phyloP scores from a whole-genome alignment of 1,284 basidiomycete genomes.

The Ceratobasidium sp. region DNA sequence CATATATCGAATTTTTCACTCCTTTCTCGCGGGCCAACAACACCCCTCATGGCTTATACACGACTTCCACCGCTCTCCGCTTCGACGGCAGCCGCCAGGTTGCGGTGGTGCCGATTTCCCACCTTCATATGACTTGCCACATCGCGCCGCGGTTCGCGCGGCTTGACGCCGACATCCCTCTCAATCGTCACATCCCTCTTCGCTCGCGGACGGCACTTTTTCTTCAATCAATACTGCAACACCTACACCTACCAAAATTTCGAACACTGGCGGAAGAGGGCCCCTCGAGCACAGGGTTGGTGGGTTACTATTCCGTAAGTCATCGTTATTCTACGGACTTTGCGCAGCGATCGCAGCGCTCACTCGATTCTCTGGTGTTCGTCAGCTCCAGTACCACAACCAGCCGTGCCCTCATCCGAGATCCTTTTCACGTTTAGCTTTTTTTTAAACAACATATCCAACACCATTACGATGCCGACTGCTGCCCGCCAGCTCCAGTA shows the following conservation, averaged over 20 bases:
- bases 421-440: conserved; percentile 30
- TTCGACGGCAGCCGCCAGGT: background rate
- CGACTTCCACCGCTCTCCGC: background rate
- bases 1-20: conserved; percentile 32
- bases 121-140: conserved; percentile 23
- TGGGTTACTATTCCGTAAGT: background rate
- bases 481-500: conserved; percentile 42
- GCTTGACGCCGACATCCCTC: background rate
- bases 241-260: conserved; percentile 2
- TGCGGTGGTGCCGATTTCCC: conserved; percentile 12
- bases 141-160: conserved; percentile 10
- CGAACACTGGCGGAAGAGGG: conserved; percentile 23
- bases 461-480: conserved; percentile 47
- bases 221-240: conserved; percentile 18
- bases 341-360: too few relatives aligned
- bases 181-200: background rate
- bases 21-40: background rate
- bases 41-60: conserved; percentile 8
- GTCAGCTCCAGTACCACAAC: too few relatives aligned
- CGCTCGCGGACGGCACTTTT: background rate
- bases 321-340: too few relatives aligned
- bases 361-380: too few relatives aligned
- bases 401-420: conserved; percentile 38
- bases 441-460: conserved; percentile 32
- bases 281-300: background rate